Percentiles rank a stretch among this genome's conserved stretches.
Evolutionary conservation across 2,329 filamentous ascomycete genomes (phyloP).

Genomic region (Zalaria obscura): DNA sequence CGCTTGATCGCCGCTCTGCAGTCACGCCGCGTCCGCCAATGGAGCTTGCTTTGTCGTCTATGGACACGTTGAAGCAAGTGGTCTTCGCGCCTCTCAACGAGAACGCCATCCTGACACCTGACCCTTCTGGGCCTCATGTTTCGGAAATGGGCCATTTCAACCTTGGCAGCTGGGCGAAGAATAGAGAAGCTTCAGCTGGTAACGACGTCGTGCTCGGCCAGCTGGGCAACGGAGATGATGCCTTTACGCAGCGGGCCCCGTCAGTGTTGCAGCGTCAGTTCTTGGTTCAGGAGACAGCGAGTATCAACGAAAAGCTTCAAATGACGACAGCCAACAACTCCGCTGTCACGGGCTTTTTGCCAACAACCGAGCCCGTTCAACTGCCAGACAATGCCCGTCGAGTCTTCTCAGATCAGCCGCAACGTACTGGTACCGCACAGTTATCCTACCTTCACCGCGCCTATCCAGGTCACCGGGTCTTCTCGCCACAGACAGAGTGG

Average conservation of each 20-base stretch:
- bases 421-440: slow-evolving; percentile 1
- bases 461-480: slow-evolving; percentile 11
- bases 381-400: slow-evolving; percentile 3
- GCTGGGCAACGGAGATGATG: slow-evolving; percentile 5
- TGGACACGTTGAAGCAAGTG: slow-evolving; percentile 17
- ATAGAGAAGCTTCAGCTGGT: slow-evolving; percentile 4
- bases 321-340: neutral
- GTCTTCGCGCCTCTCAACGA: slow-evolving; percentile 18
- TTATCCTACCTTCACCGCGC: slow-evolving; percentile 5
- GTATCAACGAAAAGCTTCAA: neutral
- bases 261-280: slow-evolving; percentile 8
- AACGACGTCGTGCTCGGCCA: slow-evolving; percentile 3
- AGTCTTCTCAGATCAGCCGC: slow-evolving; percentile 6
- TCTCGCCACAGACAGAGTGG: slow-evolving; percentile 18
- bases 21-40: slow-evolving; percentile 7
- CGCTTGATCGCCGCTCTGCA: neutral
- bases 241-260: slow-evolving; percentile 9
- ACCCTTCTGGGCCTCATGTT: slow-evolving; percentile 12
- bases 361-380: neutral
- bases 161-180: slow-evolving; percentile 18
- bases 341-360: neutral
- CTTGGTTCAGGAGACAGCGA: neutral
- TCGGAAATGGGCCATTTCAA: slow-evolving; percentile 10
- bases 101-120: slow-evolving; percentile 17
- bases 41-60: slow-evolving; percentile 10